A percentile compares a stretch with the other conserved stretches of the same genome.
Conservation (phyloP, 176 grass and related monocot genomes). For the Alopecurus myosuroides region DNA sequence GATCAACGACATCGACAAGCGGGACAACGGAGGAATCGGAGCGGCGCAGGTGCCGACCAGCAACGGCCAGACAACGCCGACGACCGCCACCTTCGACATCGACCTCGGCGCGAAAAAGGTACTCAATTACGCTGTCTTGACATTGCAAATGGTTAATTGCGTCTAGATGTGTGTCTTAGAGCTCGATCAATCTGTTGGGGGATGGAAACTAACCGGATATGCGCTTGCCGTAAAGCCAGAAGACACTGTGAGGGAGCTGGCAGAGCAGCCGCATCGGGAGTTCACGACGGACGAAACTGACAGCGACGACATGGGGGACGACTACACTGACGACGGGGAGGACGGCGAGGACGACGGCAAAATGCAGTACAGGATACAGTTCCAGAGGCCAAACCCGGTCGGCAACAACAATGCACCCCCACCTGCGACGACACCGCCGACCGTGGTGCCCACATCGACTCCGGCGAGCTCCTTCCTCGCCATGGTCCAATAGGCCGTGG, state of each 20-base stretch:
- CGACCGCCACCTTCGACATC: slow-evolving; percentile 4
- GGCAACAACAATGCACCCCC: background rate
- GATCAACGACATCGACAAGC: slow-evolving; percentile 38
- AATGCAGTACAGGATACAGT: slow-evolving; percentile 74
- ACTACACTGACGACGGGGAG: slow-evolving; percentile 55
- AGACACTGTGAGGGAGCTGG: slow-evolving; percentile 62
- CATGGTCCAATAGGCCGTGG: slow-evolving; percentile 43
- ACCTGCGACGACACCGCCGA: background rate
- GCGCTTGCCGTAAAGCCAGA: slow-evolving; percentile 67
- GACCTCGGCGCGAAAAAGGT: slow-evolving; percentile 27
- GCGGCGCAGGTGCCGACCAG: slow-evolving; percentile 6
- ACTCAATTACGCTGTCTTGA: slow-evolving; percentile 18
- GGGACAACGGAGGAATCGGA: slow-evolving; percentile 37
- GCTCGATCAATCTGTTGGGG: background rate
- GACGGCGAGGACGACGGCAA: slow-evolving; percentile 50
- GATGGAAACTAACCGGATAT: slow-evolving; percentile 37
- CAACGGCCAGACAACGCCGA: slow-evolving; percentile 22
- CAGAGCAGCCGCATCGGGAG: slow-evolving; percentile 40
- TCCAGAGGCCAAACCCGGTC: slow-evolving; percentile 36
- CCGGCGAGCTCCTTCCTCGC: slow-evolving; percentile 45
- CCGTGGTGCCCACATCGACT: slow-evolving; percentile 30
- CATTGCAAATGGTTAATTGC: background rate
- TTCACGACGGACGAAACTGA: slow-evolving; percentile 54
- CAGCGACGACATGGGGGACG: slow-evolving; percentile 48
- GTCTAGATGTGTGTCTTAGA: background rate